These are phyloP conservation scores for Picea sitchensis DNA, from an alignment of 75 land plant species.

Conservation along the genomic window DNA sequence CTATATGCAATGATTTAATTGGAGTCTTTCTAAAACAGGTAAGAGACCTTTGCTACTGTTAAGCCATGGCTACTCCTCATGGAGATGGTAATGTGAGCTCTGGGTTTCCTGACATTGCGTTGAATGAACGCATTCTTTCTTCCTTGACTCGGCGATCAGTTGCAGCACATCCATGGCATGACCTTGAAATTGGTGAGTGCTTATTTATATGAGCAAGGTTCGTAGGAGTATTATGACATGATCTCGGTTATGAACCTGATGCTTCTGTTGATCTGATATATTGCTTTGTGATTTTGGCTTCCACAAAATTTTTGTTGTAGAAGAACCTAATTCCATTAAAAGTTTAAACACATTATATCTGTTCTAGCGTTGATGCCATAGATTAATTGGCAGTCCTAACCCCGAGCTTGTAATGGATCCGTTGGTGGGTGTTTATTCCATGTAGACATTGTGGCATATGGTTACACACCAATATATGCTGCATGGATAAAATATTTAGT, in stretches of 20 bases:
- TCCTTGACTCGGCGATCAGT: slow-evolving; percentile 62
- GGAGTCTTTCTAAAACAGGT: too few relatives aligned
- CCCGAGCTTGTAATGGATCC: not conserved
- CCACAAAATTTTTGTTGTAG: not conserved
- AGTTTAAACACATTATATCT: too few relatives aligned
- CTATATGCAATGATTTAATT: too few relatives aligned
- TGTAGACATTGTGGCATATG: too few relatives aligned
- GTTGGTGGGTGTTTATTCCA: not conserved
- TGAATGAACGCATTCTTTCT: slow-evolving; percentile 66
- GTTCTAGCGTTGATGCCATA: too few relatives aligned
- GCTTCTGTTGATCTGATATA: not conserved
- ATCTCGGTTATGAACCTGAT: not conserved
- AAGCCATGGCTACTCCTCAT: slow-evolving; percentile 15
- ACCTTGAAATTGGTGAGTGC: slow-evolving; percentile 63
- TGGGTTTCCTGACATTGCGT: slow-evolving; percentile 19
- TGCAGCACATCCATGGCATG: slow-evolving; percentile 89
- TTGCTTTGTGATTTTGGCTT: not conserved
- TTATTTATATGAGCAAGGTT: not conserved
- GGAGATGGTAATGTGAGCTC: slow-evolving; percentile 16
- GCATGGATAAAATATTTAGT: too few relatives aligned
- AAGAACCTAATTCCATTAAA: not conserved
- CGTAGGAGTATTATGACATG: not conserved
- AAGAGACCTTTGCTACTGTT: too few relatives aligned
- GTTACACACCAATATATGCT: too few relatives aligned
- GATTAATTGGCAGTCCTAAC: not conserved